Percentiles rank a stretch among this genome's conserved stretches.
Evolutionary conservation across 2,329 filamentous ascomycete species (phyloP).

Genomic region (Phyllosticta citrichinensis): DNA sequence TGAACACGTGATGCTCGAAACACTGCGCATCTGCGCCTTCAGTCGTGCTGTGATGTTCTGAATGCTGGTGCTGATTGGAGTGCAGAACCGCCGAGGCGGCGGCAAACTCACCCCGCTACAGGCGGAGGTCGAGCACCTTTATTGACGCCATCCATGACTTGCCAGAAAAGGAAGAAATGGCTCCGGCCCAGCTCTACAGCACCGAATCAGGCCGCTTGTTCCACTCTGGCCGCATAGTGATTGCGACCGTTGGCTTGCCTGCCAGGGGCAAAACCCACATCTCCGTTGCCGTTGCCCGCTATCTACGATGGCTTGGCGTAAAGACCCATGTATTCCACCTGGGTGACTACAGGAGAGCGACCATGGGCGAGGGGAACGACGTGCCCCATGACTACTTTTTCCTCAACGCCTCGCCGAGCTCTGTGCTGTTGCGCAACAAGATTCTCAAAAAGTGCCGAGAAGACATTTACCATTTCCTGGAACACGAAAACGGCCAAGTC

Average conservation of each 20-base stretch:
- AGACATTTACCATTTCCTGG: slow-evolving; percentile 92
- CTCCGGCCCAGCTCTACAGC: slow-evolving; percentile 93
- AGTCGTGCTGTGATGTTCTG: neutral
- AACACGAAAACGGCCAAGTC: slow-evolving; percentile 95
- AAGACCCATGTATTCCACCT: slow-evolving; percentile 98
- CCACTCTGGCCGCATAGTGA: slow-evolving; percentile 92
- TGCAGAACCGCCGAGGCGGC: slow-evolving; percentile 79
- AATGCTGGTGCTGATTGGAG: neutral
- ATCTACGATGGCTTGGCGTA: slow-evolving; percentile 92
- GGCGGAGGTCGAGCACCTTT: slow-evolving; percentile 88
- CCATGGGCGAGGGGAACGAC: slow-evolving; percentile 69
- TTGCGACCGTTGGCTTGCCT: slow-evolving; percentile 90
- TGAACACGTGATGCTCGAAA: slow-evolving; percentile 2
- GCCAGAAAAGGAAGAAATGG: slow-evolving; percentile 71
- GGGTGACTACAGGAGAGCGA: slow-evolving; percentile 89
- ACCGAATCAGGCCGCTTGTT: slow-evolving; percentile 96
- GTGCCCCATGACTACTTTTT: slow-evolving; percentile 98
- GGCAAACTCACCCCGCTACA: slow-evolving; percentile 79
- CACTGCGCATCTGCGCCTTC: neutral
- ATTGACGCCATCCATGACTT: slow-evolving; percentile 96
- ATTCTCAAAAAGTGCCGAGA: slow-evolving; percentile 96
- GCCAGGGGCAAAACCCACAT: slow-evolving; percentile 97
- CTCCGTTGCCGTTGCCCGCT: slow-evolving; percentile 87
- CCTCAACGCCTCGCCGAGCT: slow-evolving; percentile 82
- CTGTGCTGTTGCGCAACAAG: slow-evolving; percentile 90